A percentile compares a stretch with the other conserved stretches of the same genome.
Conservation (phyloP, 176 grass and related monocot genomes). For the Tillandsia leiboldiana region DNA sequence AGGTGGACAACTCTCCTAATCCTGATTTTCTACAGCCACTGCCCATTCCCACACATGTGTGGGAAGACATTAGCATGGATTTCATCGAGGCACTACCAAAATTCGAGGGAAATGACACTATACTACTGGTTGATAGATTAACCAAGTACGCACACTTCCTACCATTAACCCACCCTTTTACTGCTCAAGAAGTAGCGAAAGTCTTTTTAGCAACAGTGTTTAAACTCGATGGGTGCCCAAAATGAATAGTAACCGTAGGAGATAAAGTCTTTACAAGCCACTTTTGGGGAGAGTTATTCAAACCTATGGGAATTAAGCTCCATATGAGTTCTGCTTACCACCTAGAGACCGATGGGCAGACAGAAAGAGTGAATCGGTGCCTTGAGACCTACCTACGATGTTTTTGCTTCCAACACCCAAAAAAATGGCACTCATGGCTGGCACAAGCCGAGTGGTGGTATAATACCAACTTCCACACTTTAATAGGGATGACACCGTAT, state of each 20-base stretch:
- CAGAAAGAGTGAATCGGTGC: background rate
- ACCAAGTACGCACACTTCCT: conserved; percentile 3
- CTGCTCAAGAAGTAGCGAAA: background rate
- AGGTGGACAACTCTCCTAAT: no score
- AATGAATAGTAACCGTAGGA: background rate
- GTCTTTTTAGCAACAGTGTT: background rate
- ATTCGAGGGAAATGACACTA: background rate
- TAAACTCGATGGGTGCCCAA: background rate
- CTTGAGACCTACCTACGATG: background rate
- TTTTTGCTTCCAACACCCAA: background rate
- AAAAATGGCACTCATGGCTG: background rate
- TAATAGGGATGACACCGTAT: background rate
- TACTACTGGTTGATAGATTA: background rate
- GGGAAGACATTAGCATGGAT: background rate
- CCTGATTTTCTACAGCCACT: background rate
- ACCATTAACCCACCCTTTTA: background rate
- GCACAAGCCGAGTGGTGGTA: conserved; percentile 6
- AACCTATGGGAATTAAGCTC: background rate
- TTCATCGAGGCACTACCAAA: no score
- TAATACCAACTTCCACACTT: conserved; percentile 4
- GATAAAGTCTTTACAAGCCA: background rate
- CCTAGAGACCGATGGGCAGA: background rate
- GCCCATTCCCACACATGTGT: background rate
- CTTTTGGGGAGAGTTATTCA: background rate
- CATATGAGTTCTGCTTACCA: conserved; percentile 1